These are phyloP conservation scores for Coemansia sp. DNA, from an alignment of 192 early-diverging fungal genomes.

Conservation along the genomic window DNA sequence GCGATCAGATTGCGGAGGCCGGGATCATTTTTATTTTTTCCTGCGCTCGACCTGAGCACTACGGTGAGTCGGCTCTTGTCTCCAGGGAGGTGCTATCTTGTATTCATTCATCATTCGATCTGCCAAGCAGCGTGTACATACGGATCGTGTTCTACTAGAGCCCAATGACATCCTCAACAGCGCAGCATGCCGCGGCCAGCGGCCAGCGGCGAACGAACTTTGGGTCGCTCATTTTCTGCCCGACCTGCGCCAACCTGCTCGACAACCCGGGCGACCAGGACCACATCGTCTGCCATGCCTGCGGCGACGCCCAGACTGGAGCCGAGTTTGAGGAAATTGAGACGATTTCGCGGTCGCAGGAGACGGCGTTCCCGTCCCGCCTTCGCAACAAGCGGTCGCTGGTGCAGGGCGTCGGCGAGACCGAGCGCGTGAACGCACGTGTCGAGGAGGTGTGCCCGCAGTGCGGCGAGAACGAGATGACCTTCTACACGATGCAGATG, in stretches of 20 bases:
- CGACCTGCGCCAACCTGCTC: constrained; percentile 83
- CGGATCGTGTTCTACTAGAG: not conserved
- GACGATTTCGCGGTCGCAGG: constrained; percentile 73
- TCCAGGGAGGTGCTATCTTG: too few relatives aligned
- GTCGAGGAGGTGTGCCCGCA: constrained; percentile 95
- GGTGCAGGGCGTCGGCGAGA: constrained; percentile 53
- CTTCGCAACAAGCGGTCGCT: constrained; percentile 67
- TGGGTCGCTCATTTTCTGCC: constrained; percentile 85
- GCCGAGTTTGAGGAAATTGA: constrained; percentile 74
- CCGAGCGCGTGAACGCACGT: constrained; percentile 46
- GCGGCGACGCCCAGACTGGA: constrained; percentile 62
- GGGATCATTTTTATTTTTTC: not conserved
- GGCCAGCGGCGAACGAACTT: constrained; percentile 42
- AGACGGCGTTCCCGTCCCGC: constrained; percentile 74
- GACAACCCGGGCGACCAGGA: constrained; percentile 80
- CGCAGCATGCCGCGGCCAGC: not conserved
- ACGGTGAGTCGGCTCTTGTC: too few relatives aligned
- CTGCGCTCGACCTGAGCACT: too few relatives aligned
- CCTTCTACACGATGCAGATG: constrained; percentile 93
- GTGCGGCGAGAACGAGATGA: constrained; percentile 91
- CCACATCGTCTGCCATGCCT: constrained; percentile 75
- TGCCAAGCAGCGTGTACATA: not conserved
- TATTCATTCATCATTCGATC: not conserved
- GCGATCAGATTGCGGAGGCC: not conserved
- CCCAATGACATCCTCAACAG: not conserved